Conservation (phyloP, 78 protist species). For the Emiliania huxleyi region DNA sequence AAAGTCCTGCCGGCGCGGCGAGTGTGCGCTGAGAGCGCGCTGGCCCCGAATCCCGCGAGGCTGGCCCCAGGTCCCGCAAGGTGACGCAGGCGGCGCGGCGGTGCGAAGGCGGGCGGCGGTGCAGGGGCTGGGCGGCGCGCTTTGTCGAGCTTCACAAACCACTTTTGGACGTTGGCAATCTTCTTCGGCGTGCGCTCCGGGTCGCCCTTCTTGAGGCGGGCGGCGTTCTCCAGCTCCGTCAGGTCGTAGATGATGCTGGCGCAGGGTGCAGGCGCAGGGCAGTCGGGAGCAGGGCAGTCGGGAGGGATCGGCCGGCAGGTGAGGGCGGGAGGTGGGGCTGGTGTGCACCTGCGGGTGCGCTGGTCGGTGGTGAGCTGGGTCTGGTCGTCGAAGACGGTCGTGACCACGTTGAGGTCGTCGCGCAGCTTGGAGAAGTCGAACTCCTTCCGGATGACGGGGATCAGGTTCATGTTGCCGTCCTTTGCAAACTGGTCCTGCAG, state of each 20-base stretch:
- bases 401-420: neutral
- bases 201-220: constrained; percentile 2
- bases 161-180: neutral
- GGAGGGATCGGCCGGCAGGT: no score
- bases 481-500: neutral
- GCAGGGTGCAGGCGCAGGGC: no score
- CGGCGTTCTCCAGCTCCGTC: neutral
- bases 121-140: no score
- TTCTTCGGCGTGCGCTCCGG: neutral
- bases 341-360: neutral
- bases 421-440: neutral
- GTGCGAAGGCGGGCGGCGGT: no score
- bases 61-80: no score
- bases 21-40: no score
- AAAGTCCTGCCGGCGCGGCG: no score
- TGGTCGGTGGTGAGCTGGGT: neutral
- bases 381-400: neutral
- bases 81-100: no score
- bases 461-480: neutral
- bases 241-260: neutral
- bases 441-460: neutral
- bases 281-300: no score
- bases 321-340: no score
- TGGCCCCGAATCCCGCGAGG: no score
- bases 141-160: neutral